Conservation (phyloP, 2,329 filamentous ascomycete species). For the Magnaporthales sp. region DNA sequence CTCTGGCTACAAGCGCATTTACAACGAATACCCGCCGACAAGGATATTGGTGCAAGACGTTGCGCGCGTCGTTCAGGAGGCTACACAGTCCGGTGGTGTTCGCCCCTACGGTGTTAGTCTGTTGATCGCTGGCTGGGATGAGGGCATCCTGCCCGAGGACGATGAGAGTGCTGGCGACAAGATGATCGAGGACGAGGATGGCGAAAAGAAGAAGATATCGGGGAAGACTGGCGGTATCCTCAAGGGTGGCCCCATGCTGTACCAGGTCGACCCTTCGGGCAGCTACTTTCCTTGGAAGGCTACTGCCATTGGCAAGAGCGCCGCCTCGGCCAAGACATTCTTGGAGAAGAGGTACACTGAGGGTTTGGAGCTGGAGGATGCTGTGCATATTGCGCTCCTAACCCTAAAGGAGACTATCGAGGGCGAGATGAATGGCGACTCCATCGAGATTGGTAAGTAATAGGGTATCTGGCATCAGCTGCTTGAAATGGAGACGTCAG, state of each 20-base stretch:
- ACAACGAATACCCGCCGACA: constrained; percentile 99
- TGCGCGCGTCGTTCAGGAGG: constrained; percentile 96
- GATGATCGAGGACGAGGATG: constrained; percentile 38
- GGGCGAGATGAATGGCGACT: constrained; percentile 98
- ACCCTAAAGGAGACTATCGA: constrained; percentile 99
- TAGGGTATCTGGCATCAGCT: neutral
- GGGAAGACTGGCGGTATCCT: constrained; percentile 92
- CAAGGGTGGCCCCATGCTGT: constrained; percentile 93
- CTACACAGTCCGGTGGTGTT: constrained; percentile 95
- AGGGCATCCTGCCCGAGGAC: constrained; percentile 82
- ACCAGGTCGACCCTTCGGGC: constrained; percentile 97
- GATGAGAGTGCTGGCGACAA: constrained; percentile 36
- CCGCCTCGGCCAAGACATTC: constrained; percentile 97
- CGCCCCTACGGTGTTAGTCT: constrained; percentile 93
- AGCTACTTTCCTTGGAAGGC: constrained; percentile 99
- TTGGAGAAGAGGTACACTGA: constrained; percentile 98
- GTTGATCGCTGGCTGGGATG: constrained; percentile 95
- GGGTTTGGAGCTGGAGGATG: constrained; percentile 92
- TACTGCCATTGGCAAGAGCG: constrained; percentile 97
- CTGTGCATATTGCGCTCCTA: constrained; percentile 93
- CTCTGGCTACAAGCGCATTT: constrained; percentile 98
- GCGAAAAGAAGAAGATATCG: constrained; percentile 62
- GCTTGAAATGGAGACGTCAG: neutral
- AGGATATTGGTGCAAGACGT: constrained; percentile 99
- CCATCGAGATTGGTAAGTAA: constrained; percentile 84